A percentile compares a stretch with the other conserved stretches of the same genome.
Evolutionary conservation across 768 basidiomycete species (phyloP).

Genomic region (Lactifluus subvellereus): DNA sequence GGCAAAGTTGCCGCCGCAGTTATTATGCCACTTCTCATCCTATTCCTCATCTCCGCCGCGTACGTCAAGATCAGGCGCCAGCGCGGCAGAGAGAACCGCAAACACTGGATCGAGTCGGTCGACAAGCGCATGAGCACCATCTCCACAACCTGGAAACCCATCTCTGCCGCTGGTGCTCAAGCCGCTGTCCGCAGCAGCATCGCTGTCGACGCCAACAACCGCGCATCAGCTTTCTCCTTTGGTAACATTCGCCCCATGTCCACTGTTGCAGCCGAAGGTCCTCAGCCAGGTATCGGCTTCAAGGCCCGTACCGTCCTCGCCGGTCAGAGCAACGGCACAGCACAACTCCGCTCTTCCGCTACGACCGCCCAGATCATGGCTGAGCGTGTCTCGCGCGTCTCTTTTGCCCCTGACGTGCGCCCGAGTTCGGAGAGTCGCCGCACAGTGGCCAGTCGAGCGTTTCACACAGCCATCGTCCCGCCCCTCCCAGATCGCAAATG

Average conservation of each 20-base stretch:
- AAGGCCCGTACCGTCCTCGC: conserved; percentile 28
- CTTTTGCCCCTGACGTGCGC: conserved; percentile 59
- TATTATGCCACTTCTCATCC: conserved; percentile 56
- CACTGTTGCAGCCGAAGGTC: conserved; percentile 41
- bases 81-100: conserved; percentile 45
- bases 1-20: conserved; percentile 64
- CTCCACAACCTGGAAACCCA: conserved; percentile 69
- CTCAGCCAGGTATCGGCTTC: conserved; percentile 39
- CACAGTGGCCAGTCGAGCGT: conserved; percentile 38
- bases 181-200: conserved; percentile 71
- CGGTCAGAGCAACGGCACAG: conserved; percentile 30
- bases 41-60: conserved; percentile 36
- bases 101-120: conserved; percentile 56
- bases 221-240: conserved; percentile 49
- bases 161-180: conserved; percentile 61
- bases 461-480: conserved; percentile 37
- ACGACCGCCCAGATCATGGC: conserved; percentile 39
- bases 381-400: conserved; percentile 54
- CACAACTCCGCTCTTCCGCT: conserved; percentile 45
- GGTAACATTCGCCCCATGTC: conserved; percentile 46
- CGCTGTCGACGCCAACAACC: conserved; percentile 41
- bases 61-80: conserved; percentile 53
- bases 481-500: conserved; percentile 37
- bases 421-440: conserved; percentile 43
- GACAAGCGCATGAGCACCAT: conserved; percentile 85